Base-by-base conservation (phyloP, 306 rosid genomes). In the Quercus rubra region DNA sequence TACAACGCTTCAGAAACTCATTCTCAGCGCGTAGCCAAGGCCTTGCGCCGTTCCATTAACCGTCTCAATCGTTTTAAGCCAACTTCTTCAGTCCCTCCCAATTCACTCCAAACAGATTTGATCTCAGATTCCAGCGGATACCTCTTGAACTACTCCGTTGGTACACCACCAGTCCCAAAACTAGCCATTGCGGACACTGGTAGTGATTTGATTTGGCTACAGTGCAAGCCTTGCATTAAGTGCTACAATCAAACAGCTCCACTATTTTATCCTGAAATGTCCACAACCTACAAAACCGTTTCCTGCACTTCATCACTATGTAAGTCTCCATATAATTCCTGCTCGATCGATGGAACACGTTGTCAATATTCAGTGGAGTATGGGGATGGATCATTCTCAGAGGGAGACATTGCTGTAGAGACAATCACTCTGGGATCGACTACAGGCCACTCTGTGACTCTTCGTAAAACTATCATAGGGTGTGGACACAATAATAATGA, bases 201-300 rank as follows among this genome's bases (percentile, higher is more conserved):
- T 2, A 92, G 97, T 52, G 86, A 79, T 58, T 69, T 92, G 5
- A 59, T 80, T 6, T 92, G 97, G 97, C 51, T 79, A 0, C 94
- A 90, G 15, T 92, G 97, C 78, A 0, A 51, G 9, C 97, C 92
- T 5, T 92, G 97, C 75, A 0, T 7, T 0, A 0, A 1, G 0
- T 92, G 97, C 55, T 88, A 70, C 86, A 19, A 27, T 8, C 92
- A 92, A 70, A 35, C 25, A 0, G 54, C 52, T 4, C 91, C 91
- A 1, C 10, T 81, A 3, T 92, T 92, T 28, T 35, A 86, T 6
- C 90, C 88, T 4, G 17, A 66, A 1, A 75, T 77, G 30, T 92
- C 94, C 0, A n/a, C 27, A 5, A 84, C 89, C 0, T 90, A 82
- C 70, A 46, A 27, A 11, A 18, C 19, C 3, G 1, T 84, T 8